Percentiles rank a stretch among this genome's conserved stretches.
phyloP scores from a whole-genome alignment of 106 monocot species.

The Iris macrosiphon region DNA sequence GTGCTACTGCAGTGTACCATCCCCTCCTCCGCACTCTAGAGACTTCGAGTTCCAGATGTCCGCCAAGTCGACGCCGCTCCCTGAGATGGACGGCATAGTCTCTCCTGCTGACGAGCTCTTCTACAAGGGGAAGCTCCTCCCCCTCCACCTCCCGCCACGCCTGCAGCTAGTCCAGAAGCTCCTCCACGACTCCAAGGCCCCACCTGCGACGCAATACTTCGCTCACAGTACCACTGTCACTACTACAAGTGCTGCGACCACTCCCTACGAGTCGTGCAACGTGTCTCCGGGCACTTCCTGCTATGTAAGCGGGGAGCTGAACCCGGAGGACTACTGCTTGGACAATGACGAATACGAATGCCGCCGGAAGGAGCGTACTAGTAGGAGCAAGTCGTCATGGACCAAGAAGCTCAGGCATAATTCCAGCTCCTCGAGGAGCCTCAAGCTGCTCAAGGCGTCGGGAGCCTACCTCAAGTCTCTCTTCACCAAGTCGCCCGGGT shows the following conservation, averaged over 20 bases:
- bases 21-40: conserved; percentile 1
- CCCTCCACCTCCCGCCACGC: conserved; percentile 65
- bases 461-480: conserved; percentile 68
- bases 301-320: conserved; percentile 46
- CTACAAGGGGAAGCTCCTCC: conserved; percentile 75
- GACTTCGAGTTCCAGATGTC: conserved; percentile 19
- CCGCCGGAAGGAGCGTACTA: not conserved
- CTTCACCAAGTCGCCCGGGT: conserved; percentile 38
- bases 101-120: conserved; percentile 76
- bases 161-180: conserved; percentile 58
- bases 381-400: conserved; percentile 40
- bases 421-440: conserved; percentile 22
- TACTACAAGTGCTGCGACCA: conserved; percentile 9
- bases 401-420: conserved; percentile 59
- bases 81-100: conserved; percentile 1
- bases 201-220: not conserved
- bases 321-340: conserved; percentile 37
- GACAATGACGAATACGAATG: no score
- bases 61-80: not conserved
- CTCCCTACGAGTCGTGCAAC: conserved; percentile 51
- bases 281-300: conserved; percentile 48
- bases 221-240: not conserved
- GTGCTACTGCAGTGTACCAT: not conserved
- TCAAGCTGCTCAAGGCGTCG: conserved; percentile 68
- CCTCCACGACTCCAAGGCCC: conserved; percentile 17